Conservation (phyloP, 2,329 filamentous ascomycete species). For the Phaeosphaeriaceae sp. region DNA sequence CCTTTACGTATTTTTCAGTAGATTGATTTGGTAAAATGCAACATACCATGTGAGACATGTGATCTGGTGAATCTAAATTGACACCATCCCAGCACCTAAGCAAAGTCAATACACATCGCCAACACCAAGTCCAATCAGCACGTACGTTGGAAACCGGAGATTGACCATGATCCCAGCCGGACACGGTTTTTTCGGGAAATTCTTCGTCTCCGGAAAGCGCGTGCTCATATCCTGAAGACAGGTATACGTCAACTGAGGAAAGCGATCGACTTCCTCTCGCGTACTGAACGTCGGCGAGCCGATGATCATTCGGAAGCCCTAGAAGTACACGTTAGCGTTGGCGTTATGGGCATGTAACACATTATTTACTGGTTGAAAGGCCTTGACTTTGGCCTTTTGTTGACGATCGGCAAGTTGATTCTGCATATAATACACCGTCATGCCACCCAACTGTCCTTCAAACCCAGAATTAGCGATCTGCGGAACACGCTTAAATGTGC, state of each 20-base stretch:
- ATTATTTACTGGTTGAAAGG: constrained; percentile 43
- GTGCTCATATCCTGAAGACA: constrained; percentile 51
- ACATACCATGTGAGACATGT: constrained; percentile 29
- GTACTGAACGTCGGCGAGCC: constrained; percentile 30
- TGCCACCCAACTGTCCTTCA: constrained; percentile 30
- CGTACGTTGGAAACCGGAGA: constrained; percentile 47
- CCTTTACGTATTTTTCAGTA: neutral
- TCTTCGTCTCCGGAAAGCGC: constrained; percentile 49
- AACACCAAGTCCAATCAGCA: neutral
- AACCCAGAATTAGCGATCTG: constrained; percentile 38
- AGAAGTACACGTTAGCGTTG: neutral
- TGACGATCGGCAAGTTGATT: constrained; percentile 31
- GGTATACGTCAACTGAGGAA: constrained; percentile 55
- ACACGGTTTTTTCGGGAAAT: constrained; percentile 51
- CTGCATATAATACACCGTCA: constrained; percentile 42
- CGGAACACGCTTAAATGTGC: constrained; percentile 33
- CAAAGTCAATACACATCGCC: neutral
- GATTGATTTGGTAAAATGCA: neutral
- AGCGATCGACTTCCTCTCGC: constrained; percentile 45
- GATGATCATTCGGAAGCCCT: constrained; percentile 38
- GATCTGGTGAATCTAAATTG: constrained; percentile 32
- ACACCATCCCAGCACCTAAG: constrained; percentile 53
- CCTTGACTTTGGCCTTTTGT: constrained; percentile 49
- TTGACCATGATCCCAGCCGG: constrained; percentile 53
- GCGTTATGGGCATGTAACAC: neutral